Percentiles rank a stretch among this genome's conserved stretches.
Evolutionary conservation across 345 rosid genomes (phyloP).

Genomic region (Syzygium jambos): DNA sequence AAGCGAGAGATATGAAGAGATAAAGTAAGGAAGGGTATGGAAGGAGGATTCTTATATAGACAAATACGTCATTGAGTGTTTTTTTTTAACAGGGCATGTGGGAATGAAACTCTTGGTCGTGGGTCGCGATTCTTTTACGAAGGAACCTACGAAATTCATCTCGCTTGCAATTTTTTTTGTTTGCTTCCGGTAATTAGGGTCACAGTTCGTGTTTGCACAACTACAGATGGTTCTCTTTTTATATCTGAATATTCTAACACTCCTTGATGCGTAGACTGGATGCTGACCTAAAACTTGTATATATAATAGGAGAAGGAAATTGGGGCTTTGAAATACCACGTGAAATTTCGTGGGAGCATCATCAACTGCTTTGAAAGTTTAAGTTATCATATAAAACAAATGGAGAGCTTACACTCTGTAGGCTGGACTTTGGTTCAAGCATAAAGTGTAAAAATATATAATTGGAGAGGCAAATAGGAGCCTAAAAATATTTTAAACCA

Average conservation of each 20-base stretch:
- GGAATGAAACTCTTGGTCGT: background rate
- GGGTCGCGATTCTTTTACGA: background rate
- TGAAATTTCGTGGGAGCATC: background rate
- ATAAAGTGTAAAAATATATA: too few relatives aligned
- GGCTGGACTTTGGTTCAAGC: background rate
- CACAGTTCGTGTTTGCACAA: background rate
- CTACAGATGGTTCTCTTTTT: background rate
- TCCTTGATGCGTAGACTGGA: background rate
- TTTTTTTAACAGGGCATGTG: background rate
- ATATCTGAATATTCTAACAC: background rate
- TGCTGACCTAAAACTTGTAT: background rate
- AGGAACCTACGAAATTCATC: background rate
- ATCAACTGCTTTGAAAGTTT: background rate
- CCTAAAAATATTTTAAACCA: too few relatives aligned
- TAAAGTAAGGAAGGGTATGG: background rate
- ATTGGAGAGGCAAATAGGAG: too few relatives aligned
- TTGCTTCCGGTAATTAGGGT: background rate
- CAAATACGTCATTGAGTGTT: background rate
- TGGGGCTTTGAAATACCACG: background rate
- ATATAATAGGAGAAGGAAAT: background rate
- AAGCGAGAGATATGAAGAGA: background rate
- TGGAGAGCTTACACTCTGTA: background rate
- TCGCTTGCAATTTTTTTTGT: background rate
- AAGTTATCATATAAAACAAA: background rate
- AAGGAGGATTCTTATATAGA: background rate